A percentile compares a stretch with the other conserved stretches of the same genome.
Conservation (phyloP, 352 stramenopile species). For the Phytophthora aleatoria region DNA sequence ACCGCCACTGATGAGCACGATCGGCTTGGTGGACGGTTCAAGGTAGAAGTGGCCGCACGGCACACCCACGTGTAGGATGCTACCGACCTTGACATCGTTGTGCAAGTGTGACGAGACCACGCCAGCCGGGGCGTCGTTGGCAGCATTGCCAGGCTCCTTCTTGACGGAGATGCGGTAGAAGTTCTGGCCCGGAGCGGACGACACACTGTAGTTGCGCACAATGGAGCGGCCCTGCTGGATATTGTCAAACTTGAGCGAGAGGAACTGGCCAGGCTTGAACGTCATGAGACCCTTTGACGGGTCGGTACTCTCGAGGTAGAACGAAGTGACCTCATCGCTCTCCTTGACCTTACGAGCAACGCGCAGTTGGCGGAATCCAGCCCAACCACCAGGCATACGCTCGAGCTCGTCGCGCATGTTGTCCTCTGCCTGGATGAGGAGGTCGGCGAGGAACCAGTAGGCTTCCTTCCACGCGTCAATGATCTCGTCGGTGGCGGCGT, state of each 20-base stretch:
- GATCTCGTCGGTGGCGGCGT: slow-evolving; percentile 67
- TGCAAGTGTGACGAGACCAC: slow-evolving; percentile 66
- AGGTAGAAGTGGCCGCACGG: slow-evolving; percentile 65
- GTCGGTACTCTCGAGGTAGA: slow-evolving; percentile 56
- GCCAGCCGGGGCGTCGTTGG: slow-evolving; percentile 38
- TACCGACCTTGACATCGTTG: slow-evolving; percentile 52
- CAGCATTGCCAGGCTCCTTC: slow-evolving; percentile 42
- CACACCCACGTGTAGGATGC: slow-evolving; percentile 51
- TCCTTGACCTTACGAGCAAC: slow-evolving; percentile 57
- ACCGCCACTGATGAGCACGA: slow-evolving; percentile 64
- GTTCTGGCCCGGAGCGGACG: slow-evolving; percentile 36
- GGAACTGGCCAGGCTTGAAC: slow-evolving; percentile 64
- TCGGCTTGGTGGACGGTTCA: slow-evolving; percentile 40
- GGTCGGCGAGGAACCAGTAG: slow-evolving; percentile 60
- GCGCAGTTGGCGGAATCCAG: slow-evolving; percentile 60
- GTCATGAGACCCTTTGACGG: slow-evolving; percentile 36
- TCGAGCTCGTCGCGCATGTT: slow-evolving; percentile 42
- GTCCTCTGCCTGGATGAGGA: slow-evolving; percentile 66
- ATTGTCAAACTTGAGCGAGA: slow-evolving; percentile 55
- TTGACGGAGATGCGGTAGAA: slow-evolving; percentile 71
- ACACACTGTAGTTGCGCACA: slow-evolving; percentile 67
- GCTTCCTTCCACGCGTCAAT: slow-evolving; percentile 58
- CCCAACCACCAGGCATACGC: slow-evolving; percentile 48
- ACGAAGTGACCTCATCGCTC: slow-evolving; percentile 57
- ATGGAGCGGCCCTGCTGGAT: slow-evolving; percentile 41